Evolutionary conservation across 768 basidiomycete genomes (phyloP), one percentile per base, ranked within the genome.

Genomic region (Exidia glandulosa): DNA sequence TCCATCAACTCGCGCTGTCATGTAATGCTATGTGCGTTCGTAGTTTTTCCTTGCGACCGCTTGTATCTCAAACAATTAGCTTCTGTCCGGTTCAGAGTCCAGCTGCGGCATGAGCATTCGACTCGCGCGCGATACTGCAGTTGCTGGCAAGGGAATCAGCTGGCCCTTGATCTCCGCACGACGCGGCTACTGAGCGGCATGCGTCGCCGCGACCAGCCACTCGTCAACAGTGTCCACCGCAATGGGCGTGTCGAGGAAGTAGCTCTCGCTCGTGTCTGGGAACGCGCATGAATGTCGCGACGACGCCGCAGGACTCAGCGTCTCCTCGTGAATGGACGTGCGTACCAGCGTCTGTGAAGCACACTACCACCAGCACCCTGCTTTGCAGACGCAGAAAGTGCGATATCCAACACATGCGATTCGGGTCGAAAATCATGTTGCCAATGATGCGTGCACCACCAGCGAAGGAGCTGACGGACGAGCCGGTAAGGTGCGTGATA

Each of bases 401-500:
- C 59, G 90, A 90, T 73, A 98, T 81, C 93, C 93, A 97, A 68
- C 92, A 90, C 94, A 97, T 97, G 29, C 85, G 84, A 45, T 82
- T 68, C 1, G 96, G 94, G 74, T 99, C 94, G 68, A 99, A 98
- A 34, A 92, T 84, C 95, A 99, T 99, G 77, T 94, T 92, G 50
- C 96, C 96, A 23, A 97, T 94, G 71, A 93, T 85, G 60, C 91
- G 84, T 36, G 91, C 87, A 56, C 89, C 88, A 59, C 84, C 79
- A 32, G 85, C 79, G 67, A 88, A 83, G 31, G 87, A 82, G 50
- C 85, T 81, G 31, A 85, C 81, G 33, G 88, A 88, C n/a, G 90
- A 89, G 45, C 90, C 90, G 1, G 90, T 89, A 59, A 93, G 80
- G 66, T 95, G 94, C 0, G 94, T 93, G 69, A 99, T 99, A 58